These are phyloP conservation scores for Chionographis japonica DNA, from an alignment of 106 monocot genomes.

Conservation along the genomic window DNA sequence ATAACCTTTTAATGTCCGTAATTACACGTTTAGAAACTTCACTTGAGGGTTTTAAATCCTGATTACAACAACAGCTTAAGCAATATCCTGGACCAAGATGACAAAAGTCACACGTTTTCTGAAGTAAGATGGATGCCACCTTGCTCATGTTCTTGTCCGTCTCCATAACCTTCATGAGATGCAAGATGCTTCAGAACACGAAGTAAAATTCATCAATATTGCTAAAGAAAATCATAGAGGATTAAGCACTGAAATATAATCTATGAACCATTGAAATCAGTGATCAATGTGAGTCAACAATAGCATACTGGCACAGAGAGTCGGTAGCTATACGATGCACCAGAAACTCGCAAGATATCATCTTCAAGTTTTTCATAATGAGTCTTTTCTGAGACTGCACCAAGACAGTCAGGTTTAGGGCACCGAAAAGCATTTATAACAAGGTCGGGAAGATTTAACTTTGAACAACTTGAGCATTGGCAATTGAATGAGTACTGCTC, in stretches of 20 bases:
- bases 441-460: constrained; percentile 68
- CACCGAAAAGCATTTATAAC: constrained; percentile 75
- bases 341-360: constrained; percentile 17
- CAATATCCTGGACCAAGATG: constrained; percentile 47
- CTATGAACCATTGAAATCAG: background rate
- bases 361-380: constrained; percentile 20
- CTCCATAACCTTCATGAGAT: constrained; percentile 19
- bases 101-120: constrained; percentile 5
- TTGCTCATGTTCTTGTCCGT: constrained; percentile 27
- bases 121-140: constrained; percentile 49
- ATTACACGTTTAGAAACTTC: constrained; percentile 18
- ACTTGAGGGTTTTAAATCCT: constrained; percentile 27
- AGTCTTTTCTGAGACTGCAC: constrained; percentile 48
- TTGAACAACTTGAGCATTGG: constrained; percentile 65
- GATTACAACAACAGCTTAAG: constrained; percentile 52
- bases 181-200: constrained; percentile 8
- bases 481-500: constrained; percentile 81
- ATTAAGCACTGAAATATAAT: background rate
- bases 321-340: constrained; percentile 20
- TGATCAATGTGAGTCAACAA: background rate
- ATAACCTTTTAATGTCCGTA: constrained; percentile 47
- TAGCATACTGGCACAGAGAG: constrained; percentile 40
- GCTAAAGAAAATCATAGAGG: background rate
- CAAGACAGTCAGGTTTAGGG: constrained; percentile 44
- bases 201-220: background rate